Evolutionary conservation across 2,329 filamentous ascomycete genomes (phyloP).

Genomic region (Sclerotinia spermophila): DNA sequence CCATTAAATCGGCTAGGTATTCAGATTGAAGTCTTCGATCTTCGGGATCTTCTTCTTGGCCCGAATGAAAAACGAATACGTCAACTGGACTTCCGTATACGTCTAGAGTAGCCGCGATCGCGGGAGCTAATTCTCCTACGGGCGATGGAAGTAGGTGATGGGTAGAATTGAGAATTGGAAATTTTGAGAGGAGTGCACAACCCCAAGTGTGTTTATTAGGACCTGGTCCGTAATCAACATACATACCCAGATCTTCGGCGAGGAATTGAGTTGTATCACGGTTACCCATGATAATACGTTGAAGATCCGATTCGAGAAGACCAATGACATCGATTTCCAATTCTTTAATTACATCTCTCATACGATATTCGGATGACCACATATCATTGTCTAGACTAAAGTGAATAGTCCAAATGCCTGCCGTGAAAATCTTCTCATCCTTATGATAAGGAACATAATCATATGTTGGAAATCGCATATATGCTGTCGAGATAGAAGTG

Average conservation of each 20-base stretch:
- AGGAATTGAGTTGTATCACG: slow-evolving; percentile 93
- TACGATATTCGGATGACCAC: slow-evolving; percentile 95
- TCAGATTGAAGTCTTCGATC: slow-evolving; percentile 82
- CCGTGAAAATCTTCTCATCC: slow-evolving; percentile 82
- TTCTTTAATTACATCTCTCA: slow-evolving; percentile 86
- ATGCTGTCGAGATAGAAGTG: slow-evolving; percentile 74
- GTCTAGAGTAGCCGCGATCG: slow-evolving; percentile 93
- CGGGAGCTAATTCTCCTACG: slow-evolving; percentile 89
- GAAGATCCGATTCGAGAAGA: slow-evolving; percentile 87
- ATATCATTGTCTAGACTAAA: slow-evolving; percentile 98
- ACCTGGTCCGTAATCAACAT: slow-evolving; percentile 93
- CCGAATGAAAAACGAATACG: slow-evolving; percentile 97
- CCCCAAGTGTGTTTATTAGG: slow-evolving; percentile 99
- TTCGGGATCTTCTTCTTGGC: slow-evolving; percentile 93
- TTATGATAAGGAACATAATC: slow-evolving; percentile 88
- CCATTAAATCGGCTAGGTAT: slow-evolving; percentile 88
- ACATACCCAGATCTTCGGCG: slow-evolving; percentile 96
- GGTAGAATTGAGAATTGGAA: slow-evolving; percentile 94
- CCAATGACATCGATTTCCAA: slow-evolving; percentile 96
- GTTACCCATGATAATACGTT: slow-evolving; percentile 99
- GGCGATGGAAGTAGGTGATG: slow-evolving; percentile 93
- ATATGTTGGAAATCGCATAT: slow-evolving; percentile 87
- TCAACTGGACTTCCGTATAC: slow-evolving; percentile 88
- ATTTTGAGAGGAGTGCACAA: slow-evolving; percentile 86
- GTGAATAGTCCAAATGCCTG: slow-evolving; percentile 98